A percentile compares a stretch with the other conserved stretches of the same genome.
phyloP scores from a whole-genome alignment of 2,329 filamentous ascomycete species.

The Rugonectria rugulosa region DNA sequence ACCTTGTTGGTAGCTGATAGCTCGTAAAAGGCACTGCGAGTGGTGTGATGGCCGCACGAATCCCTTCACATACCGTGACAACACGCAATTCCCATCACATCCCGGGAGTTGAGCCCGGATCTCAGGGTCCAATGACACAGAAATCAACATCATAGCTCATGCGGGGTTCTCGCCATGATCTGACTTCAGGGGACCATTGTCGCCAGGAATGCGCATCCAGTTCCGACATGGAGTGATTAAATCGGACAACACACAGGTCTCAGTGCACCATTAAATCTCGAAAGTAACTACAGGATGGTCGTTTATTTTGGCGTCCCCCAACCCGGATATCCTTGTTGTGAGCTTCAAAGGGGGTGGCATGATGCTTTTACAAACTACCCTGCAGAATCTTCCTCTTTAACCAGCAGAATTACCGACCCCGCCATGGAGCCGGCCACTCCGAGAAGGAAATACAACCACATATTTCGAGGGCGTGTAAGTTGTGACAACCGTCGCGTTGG shows the following conservation, averaged over 20 bases:
- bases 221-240: too few species aligned
- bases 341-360: conserved; percentile 32
- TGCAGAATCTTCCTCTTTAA: conserved; percentile 2
- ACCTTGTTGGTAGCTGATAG: conserved; percentile 13
- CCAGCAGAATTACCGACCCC: too few species aligned
- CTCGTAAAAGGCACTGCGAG: conserved; percentile 14
- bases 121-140: background rate
- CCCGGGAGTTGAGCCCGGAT: conserved; percentile 18
- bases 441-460: conserved; percentile 17
- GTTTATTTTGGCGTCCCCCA: too few species aligned
- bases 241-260: too few species aligned
- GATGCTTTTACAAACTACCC: conserved; percentile 21
- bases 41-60: conserved; percentile 26
- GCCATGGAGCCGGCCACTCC: conserved; percentile 17
- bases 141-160: conserved; percentile 11
- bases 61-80: conserved; percentile 23
- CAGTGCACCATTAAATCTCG: too few species aligned
- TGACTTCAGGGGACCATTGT: conserved; percentile 25
- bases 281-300: too few species aligned
- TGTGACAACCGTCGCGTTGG: conserved; percentile 7
- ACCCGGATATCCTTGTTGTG: too few species aligned
- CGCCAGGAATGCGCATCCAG: too few species aligned
- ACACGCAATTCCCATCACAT: conserved; percentile 23
- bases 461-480: conserved; percentile 15
- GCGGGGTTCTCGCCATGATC: conserved; percentile 25